Conservation (phyloP, 257 asterid genomes). For the Linderniella brevidens region DNA sequence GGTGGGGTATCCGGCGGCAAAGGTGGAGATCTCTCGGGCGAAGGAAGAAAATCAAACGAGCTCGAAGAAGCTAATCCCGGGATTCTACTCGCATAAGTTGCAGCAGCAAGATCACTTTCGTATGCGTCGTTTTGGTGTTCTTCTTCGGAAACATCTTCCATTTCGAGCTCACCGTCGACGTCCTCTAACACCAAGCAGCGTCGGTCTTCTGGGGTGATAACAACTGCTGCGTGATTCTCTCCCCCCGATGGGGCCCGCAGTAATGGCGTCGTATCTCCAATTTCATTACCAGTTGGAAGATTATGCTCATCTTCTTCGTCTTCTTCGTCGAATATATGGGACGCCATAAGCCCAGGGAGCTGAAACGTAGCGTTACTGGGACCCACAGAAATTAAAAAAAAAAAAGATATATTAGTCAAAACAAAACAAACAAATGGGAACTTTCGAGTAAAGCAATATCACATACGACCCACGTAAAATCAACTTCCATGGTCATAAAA, state of each 20-base stretch:
- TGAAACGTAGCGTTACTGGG: conserved; percentile 54
- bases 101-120: neutral
- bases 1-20: conserved; percentile 78
- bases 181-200: conserved; percentile 78
- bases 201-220: conserved; percentile 70
- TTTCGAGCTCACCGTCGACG: conserved; percentile 97
- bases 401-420: neutral
- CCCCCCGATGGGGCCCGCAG: conserved; percentile 26
- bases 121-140: conserved; percentile 14
- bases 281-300: conserved; percentile 26
- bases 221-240: conserved; percentile 35
- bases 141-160: conserved; percentile 89
- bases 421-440: neutral
- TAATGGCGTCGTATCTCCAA: conserved; percentile 12
- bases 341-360: conserved; percentile 37
- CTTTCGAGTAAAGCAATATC: too few relatives aligned
- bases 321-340: conserved; percentile 24
- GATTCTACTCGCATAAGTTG: too few relatives aligned
- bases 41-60: conserved; percentile 27
- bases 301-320: conserved; percentile 59
- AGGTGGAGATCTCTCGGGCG: conserved; percentile 71
- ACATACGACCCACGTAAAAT: too few relatives aligned
- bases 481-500: too few relatives aligned
- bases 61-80: too few relatives aligned
- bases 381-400: conserved; percentile 12